These are phyloP conservation scores for Aciculosporium take DNA, from an alignment of 2,329 filamentous ascomycete species.

Conservation along the genomic window DNA sequence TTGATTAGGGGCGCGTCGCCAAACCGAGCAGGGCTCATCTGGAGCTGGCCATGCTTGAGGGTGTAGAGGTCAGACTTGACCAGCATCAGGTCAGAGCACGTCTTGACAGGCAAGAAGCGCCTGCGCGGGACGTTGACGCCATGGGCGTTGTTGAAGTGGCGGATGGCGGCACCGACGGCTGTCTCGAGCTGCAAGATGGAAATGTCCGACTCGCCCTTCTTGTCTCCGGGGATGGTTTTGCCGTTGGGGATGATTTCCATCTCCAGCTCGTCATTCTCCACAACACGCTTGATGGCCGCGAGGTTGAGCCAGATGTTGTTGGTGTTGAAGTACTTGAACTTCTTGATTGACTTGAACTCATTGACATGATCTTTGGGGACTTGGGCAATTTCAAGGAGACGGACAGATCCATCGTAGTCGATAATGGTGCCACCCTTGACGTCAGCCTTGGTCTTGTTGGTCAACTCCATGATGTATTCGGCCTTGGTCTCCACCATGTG, in stretches of 20 bases:
- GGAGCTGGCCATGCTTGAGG: slow-evolving; percentile 92
- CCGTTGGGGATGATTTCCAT: slow-evolving; percentile 99
- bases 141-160: slow-evolving; percentile 96
- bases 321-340: slow-evolving; percentile 99
- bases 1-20: slow-evolving; percentile 96
- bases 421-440: slow-evolving; percentile 99
- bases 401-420: slow-evolving; percentile 93
- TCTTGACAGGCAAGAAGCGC: slow-evolving; percentile 99
- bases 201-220: slow-evolving; percentile 98
- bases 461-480: slow-evolving; percentile 99
- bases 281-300: slow-evolving; percentile 92
- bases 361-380: slow-evolving; percentile 99
- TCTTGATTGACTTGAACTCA: slow-evolving; percentile 99
- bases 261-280: slow-evolving; percentile 94
- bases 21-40: slow-evolving; percentile 93
- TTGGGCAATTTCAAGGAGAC: slow-evolving; percentile 95
- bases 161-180: slow-evolving; percentile 93
- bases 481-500: slow-evolving; percentile 97
- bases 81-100: slow-evolving; percentile 96
- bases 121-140: slow-evolving; percentile 96
- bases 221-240: slow-evolving; percentile 96
- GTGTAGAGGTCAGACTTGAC: slow-evolving; percentile 99
- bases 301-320: slow-evolving; percentile 99
- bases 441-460: slow-evolving; percentile 99
- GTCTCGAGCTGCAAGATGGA: slow-evolving; percentile 98